Conservation (phyloP, 2,329 filamentous ascomycete genomes). For the Akanthomyces uredinophilus region DNA sequence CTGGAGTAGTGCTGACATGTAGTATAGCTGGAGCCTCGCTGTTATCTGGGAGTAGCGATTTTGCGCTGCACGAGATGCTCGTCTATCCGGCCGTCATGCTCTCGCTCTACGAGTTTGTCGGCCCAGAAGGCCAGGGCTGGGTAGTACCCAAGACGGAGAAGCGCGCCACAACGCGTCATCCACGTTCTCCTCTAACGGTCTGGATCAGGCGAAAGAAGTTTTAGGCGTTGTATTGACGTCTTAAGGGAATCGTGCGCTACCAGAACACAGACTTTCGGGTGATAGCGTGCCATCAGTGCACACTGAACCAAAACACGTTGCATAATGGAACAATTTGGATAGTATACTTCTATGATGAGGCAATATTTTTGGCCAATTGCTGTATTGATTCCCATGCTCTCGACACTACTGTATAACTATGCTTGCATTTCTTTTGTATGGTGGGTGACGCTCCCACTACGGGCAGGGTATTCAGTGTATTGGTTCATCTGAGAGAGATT, state of each 20-base stretch:
- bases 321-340: too few relatives aligned
- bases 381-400: neutral
- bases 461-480: neutral
- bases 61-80: slow-evolving; percentile 31
- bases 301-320: too few relatives aligned
- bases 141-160: slow-evolving; percentile 22
- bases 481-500: neutral
- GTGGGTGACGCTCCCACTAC: too few relatives aligned
- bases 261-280: too few relatives aligned
- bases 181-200: slow-evolving; percentile 24
- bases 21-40: slow-evolving; percentile 26
- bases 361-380: too few relatives aligned
- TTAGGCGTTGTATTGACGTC: too few relatives aligned
- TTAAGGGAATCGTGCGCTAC: too few relatives aligned
- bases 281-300: too few relatives aligned
- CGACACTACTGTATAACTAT: neutral
- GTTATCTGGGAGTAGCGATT: slow-evolving; percentile 29
- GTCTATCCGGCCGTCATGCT: slow-evolving; percentile 31
- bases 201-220: slow-evolving; percentile 28
- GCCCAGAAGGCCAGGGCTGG: slow-evolving; percentile 26
- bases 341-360: too few relatives aligned
- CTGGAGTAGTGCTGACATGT: slow-evolving; percentile 13
- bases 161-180: slow-evolving; percentile 24
- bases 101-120: slow-evolving; percentile 32
- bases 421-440: neutral